Percentiles rank a stretch among this genome's conserved stretches.
Conservation (phyloP, 805 yeast species). For the Cyberlindnera veronae region DNA sequence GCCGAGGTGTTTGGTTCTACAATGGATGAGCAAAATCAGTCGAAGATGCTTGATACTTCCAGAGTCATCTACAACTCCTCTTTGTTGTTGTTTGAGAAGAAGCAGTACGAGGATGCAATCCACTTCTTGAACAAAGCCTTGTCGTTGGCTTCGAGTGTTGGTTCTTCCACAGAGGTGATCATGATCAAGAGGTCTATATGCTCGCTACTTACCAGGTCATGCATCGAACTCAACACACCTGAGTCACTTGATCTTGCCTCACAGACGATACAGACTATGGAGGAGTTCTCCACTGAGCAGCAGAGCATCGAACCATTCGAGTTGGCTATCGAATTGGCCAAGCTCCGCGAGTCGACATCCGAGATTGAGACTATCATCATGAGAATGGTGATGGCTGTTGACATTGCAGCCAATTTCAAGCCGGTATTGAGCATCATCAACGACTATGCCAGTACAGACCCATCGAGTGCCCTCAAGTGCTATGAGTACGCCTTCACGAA, state of each 20-base stretch:
- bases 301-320: constrained; percentile 32
- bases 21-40: constrained; percentile 15
- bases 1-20: constrained; percentile 21
- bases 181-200: constrained; percentile 22
- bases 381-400: constrained; percentile 34
- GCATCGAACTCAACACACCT: constrained; percentile 23
- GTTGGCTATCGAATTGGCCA: constrained; percentile 26
- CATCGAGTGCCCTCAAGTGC: constrained; percentile 30
- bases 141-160: constrained; percentile 12
- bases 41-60: constrained; percentile 27
- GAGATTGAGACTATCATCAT: constrained; percentile 31
- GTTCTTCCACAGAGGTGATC: constrained; percentile 21
- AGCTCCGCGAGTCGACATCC: constrained; percentile 9
- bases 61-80: constrained; percentile 34
- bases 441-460: constrained; percentile 26
- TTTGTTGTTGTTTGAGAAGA: constrained; percentile 19
- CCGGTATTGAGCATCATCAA: constrained; percentile 27
- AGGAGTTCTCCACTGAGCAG: constrained; percentile 24
- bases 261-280: constrained; percentile 24
- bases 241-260: constrained; percentile 23
- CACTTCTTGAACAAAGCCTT: constrained; percentile 19
- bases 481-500: constrained; percentile 34
- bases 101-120: constrained; percentile 9
- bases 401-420: constrained; percentile 24
- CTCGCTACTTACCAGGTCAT: constrained; percentile 27